Conservation (phyloP, 352 stramenopile species). For the Globisporangium carolinianum region DNA sequence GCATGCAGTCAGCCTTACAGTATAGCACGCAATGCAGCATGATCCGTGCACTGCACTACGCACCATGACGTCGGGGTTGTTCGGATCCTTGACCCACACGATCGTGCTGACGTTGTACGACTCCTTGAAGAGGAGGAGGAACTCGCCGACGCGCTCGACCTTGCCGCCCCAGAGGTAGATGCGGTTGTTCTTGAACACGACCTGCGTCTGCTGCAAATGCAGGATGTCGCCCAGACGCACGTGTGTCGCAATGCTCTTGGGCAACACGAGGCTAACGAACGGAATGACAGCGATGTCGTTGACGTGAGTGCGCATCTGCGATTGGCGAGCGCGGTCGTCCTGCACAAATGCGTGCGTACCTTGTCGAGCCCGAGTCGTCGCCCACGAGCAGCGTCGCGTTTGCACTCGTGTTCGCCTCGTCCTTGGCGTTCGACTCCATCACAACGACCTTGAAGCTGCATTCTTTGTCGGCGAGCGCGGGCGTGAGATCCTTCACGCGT, state of each 20-base stretch:
- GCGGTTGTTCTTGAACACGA: conserved; percentile 73
- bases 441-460: conserved; percentile 72
- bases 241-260: conserved; percentile 56
- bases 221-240: conserved; percentile 73
- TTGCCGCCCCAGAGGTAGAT: conserved; percentile 79
- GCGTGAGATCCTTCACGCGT: conserved; percentile 71
- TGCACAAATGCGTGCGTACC: no score
- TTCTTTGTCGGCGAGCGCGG: conserved; percentile 51
- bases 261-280: conserved; percentile 74
- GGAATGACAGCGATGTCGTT: no score
- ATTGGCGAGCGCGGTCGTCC: no score
- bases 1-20: no score
- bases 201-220: conserved; percentile 53
- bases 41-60: not conserved
- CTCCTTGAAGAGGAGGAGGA: conserved; percentile 85
- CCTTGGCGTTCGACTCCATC: conserved; percentile 79
- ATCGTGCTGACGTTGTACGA: conserved; percentile 74
- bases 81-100: conserved; percentile 76
- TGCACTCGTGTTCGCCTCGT: conserved; percentile 60
- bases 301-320: no score
- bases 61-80: conserved; percentile 61
- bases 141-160: conserved; percentile 80
- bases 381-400: conserved; percentile 80
- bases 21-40: not conserved
- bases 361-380: conserved; percentile 51